Conservation (phyloP, 495 filamentous ascomycete species). For the Lophiotrema nucula region DNA sequence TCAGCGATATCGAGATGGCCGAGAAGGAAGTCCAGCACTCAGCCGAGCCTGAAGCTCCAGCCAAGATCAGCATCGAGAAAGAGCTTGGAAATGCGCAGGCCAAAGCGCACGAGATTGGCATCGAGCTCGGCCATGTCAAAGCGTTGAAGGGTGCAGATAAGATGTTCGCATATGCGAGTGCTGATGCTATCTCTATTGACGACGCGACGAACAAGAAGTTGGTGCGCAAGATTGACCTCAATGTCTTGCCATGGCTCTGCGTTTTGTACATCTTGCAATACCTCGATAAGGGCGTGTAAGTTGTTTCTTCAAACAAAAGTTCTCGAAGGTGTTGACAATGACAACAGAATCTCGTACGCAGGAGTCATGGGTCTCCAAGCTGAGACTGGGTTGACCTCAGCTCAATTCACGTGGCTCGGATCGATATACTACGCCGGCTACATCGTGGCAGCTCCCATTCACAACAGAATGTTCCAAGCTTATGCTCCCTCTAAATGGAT, state of each 20-base stretch:
- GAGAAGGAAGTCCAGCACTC: not conserved
- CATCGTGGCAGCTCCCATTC: too few relatives aligned
- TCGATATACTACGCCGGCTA: too few relatives aligned
- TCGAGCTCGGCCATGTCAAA: not conserved
- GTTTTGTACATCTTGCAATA: slow-evolving; percentile 10
- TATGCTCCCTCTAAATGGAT: too few relatives aligned
- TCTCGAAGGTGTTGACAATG: too few relatives aligned
- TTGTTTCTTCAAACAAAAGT: not conserved
- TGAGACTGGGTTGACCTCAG: too few relatives aligned
- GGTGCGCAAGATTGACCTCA: slow-evolving; percentile 4
- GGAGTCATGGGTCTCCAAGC: too few relatives aligned
- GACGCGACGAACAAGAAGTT: slow-evolving; percentile 6
- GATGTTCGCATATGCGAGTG: slow-evolving; percentile 6
- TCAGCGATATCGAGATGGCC: not conserved
- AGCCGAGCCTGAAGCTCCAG: too few relatives aligned
- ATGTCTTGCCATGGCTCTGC: slow-evolving; percentile 9
- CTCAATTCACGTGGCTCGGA: too few relatives aligned
- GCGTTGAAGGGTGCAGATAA: slow-evolving; percentile 1
- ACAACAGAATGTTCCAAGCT: too few relatives aligned
- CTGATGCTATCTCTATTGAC: not conserved
- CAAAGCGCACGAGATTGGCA: not conserved
- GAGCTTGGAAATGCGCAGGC: not conserved
- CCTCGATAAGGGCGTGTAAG: slow-evolving; percentile 3
- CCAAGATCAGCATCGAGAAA: not conserved
- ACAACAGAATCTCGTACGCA: too few relatives aligned